Evolutionary conservation across 768 basidiomycete species (phyloP).

Genomic region (Boletus pseudo-olivaceus): DNA sequence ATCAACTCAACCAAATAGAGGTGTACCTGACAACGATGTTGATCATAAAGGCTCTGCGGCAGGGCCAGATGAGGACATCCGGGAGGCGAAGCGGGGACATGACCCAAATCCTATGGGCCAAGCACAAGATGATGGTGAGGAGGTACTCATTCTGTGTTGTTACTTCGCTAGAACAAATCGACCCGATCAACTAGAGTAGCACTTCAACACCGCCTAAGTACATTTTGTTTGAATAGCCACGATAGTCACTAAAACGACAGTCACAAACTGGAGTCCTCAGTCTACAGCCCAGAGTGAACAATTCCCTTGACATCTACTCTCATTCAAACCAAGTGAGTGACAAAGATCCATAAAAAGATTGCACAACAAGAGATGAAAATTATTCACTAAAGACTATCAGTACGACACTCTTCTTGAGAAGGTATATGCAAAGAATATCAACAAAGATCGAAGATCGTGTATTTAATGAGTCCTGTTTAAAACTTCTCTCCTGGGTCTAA

Average conservation of each 20-base stretch:
- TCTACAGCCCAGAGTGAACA: background rate
- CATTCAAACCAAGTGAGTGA: background rate
- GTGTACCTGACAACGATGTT: background rate
- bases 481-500: conserved; percentile 57
- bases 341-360: conserved; percentile 3
- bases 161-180: conserved; percentile 24
- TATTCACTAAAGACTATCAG: background rate
- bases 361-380: conserved; percentile 12
- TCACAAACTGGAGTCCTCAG: background rate
- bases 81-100: background rate
- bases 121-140: conserved; percentile 15
- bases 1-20: background rate
- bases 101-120: background rate
- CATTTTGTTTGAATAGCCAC: conserved; percentile 2
- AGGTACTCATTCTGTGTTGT: conserved; percentile 24
- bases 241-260: background rate
- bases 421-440: conserved; percentile 7
- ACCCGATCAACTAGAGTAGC: conserved; percentile 4
- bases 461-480: conserved; percentile 31
- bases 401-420: background rate
- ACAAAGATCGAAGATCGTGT: conserved; percentile 29
- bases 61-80: background rate
- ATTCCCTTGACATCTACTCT: background rate
- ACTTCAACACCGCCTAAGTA: background rate
- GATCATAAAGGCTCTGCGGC: background rate